Conservation (phyloP, 2,329 filamentous ascomycete species). For the Diaporthe vaccinii region DNA sequence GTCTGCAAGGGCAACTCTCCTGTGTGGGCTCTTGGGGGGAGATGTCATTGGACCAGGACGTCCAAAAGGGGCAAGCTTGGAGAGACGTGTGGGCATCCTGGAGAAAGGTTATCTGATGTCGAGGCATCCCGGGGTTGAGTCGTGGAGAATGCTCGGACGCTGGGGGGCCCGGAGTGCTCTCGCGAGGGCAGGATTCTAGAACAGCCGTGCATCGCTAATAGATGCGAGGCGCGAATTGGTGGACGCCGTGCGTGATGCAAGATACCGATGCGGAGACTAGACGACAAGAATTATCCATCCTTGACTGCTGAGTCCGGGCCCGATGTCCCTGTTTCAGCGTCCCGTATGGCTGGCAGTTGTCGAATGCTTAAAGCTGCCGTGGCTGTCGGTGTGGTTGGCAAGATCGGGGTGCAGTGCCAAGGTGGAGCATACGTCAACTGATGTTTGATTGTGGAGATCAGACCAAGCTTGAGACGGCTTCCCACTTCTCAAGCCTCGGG, state of each 20-base stretch:
- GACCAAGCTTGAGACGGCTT: constrained; percentile 28
- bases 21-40: no score
- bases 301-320: neutral
- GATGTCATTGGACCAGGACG: neutral
- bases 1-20: neutral
- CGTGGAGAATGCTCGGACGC: constrained; percentile 16
- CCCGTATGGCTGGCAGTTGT: neutral
- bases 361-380: neutral
- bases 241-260: neutral
- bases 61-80: neutral
- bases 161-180: neutral
- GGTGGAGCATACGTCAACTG: constrained; percentile 30
- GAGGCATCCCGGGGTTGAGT: neutral
- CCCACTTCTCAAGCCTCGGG: neutral
- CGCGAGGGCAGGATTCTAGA: neutral
- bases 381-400: neutral
- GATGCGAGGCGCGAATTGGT: neutral
- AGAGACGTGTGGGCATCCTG: neutral
- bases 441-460: constrained; percentile 31
- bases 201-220: neutral
- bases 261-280: neutral
- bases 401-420: constrained; percentile 7
- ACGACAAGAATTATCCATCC: neutral
- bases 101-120: neutral
- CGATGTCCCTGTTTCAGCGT: constrained; percentile 17